Percentiles rank a stretch among this genome's conserved stretches.
Evolutionary conservation across 495 filamentous ascomycete genomes (phyloP).

Genomic region (Neurospora terricola): DNA sequence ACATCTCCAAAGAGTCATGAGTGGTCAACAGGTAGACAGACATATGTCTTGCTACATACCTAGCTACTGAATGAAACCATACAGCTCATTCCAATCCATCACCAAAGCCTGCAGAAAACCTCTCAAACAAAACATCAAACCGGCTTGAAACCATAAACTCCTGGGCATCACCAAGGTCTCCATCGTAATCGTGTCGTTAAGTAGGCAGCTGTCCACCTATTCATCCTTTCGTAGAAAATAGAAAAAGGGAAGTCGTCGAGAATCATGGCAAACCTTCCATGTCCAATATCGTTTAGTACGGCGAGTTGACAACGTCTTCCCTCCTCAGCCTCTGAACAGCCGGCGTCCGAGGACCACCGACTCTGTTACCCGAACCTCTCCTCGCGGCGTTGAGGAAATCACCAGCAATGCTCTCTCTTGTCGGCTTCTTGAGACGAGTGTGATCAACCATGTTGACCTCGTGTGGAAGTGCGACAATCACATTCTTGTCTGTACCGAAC

Average conservation of each 20-base stretch:
- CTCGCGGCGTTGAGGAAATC: slow-evolving; percentile 42
- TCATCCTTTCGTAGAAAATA: neutral
- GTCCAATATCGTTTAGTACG: slow-evolving; percentile 44
- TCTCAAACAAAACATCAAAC: neutral
- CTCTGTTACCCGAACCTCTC: slow-evolving; percentile 36
- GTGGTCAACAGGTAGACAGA: neutral
- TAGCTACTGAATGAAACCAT: neutral
- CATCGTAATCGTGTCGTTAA: neutral
- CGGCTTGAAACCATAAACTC: neutral
- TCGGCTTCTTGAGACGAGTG: slow-evolving; percentile 73
- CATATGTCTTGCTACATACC: neutral
- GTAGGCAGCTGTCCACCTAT: neutral
- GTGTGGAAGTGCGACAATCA: slow-evolving; percentile 93
- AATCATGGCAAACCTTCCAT: neutral
- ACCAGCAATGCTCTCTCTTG: slow-evolving; percentile 74
- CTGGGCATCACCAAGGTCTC: neutral
- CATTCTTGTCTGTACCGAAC: slow-evolving; percentile 91
- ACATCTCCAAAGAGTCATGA: neutral
- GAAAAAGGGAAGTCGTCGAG: neutral
- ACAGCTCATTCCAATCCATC: neutral
- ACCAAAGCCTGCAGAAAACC: neutral
- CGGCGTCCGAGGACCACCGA: slow-evolving; percentile 23
- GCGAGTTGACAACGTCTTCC: slow-evolving; percentile 77
- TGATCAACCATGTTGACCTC: slow-evolving; percentile 96
- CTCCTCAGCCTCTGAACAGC: slow-evolving; percentile 48